Evolutionary conservation across 139 green algal genomes (phyloP).

Genomic region (Protoeuglena noctilucae): DNA sequence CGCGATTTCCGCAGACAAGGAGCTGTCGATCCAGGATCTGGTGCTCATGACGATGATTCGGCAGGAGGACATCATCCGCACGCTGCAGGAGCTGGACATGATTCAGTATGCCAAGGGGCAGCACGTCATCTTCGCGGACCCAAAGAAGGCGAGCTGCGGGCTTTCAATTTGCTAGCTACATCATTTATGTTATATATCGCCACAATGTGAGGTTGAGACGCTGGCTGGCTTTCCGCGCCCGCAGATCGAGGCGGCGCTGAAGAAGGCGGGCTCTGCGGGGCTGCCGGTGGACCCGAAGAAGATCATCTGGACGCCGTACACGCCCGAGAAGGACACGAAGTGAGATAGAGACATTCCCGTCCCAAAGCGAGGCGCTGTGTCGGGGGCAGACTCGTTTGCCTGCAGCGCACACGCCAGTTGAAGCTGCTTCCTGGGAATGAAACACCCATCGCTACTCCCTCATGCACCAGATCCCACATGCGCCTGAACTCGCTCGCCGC

Average conservation of each 20-base stretch:
- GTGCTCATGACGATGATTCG: conserved; percentile 12
- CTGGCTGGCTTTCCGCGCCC: conserved; percentile 35
- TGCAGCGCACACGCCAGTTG: no score
- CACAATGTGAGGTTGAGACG: conserved; percentile 56
- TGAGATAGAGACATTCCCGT: no score
- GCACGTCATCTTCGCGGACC: conserved; percentile 5
- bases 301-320: conserved; percentile 29
- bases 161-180: no score
- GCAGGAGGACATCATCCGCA: conserved; percentile 18
- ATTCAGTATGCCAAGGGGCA: conserved; percentile 24
- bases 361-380: no score
- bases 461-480: no score
- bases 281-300: conserved; percentile 47
- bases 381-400: no score
- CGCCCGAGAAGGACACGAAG: conserved; percentile 1
- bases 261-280: conserved; percentile 13
- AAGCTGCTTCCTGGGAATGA: no score
- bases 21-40: conserved; percentile 20
- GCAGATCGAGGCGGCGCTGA: conserved; percentile 39
- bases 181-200: background rate
- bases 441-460: no score
- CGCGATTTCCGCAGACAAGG: conserved; percentile 11
- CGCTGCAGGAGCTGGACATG: conserved; percentile 14
- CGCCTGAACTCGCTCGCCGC: no score
- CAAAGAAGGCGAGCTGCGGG: no score